A percentile compares a stretch with the other conserved stretches of the same genome.
Conservation (phyloP, 2,329 filamentous ascomycete species). For the Sclerotinia sclerotiorum region DNA sequence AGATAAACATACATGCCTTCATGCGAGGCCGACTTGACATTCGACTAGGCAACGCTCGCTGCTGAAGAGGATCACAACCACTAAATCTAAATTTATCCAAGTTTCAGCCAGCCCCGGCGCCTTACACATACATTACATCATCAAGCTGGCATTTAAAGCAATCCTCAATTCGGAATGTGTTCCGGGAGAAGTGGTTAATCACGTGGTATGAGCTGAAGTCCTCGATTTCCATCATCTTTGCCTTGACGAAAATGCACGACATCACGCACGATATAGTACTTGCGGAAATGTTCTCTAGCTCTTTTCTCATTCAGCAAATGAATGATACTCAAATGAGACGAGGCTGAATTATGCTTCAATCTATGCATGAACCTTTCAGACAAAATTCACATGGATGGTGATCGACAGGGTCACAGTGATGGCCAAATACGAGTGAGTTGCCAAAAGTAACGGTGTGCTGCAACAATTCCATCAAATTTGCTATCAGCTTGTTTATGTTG, state of each 20-base stretch:
- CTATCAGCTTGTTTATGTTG: slow-evolving; percentile 8
- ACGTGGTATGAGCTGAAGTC: background rate
- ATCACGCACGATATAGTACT: too few relatives aligned
- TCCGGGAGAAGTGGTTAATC: background rate
- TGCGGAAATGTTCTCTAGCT: too few relatives aligned
- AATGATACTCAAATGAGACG: background rate
- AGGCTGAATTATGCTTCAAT: background rate
- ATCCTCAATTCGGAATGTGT: background rate
- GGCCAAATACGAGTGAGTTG: background rate
- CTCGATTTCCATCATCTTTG: background rate
- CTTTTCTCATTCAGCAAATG: too few relatives aligned
- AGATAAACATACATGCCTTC: too few relatives aligned
- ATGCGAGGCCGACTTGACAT: too few relatives aligned
- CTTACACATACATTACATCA: too few relatives aligned
- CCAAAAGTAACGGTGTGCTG: background rate
- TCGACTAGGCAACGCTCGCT: too few relatives aligned
- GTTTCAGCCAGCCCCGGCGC: too few relatives aligned
- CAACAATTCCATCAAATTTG: background rate
- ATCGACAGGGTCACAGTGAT: background rate
- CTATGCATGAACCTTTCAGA: background rate
- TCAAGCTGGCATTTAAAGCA: background rate
- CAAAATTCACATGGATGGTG: background rate
- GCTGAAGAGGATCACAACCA: too few relatives aligned
- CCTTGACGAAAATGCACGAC: background rate
- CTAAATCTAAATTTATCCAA: too few relatives aligned